These are phyloP conservation scores for Epipyxis sp. DNA, from an alignment of 108 stramenopile species.

Conservation along the genomic window DNA sequence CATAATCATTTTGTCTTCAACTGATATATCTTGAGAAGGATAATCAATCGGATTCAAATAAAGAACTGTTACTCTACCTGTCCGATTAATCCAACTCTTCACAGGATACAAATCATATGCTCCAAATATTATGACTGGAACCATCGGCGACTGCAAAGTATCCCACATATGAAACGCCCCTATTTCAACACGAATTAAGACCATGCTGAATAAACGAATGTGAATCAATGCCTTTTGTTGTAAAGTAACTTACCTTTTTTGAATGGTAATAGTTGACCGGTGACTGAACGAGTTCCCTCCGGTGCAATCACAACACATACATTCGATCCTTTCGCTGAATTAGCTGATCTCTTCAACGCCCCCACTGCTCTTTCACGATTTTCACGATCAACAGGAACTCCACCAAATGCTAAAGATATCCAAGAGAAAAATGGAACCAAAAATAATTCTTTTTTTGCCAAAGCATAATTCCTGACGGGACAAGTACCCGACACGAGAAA, in stretches of 20 bases:
- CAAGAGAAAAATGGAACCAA: conserved; percentile 28
- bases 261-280: conserved; percentile 49
- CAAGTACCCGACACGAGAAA: conserved; percentile 13
- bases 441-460: conserved; percentile 31
- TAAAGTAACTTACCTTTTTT: too few relatives aligned
- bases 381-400: conserved; percentile 16
- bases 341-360: neutral
- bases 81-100: conserved; percentile 4
- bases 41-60: conserved; percentile 15
- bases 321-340: neutral
- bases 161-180: conserved; percentile 17
- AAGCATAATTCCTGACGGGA: neutral
- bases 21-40: too few relatives aligned
- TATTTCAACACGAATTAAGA: too few relatives aligned
- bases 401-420: conserved; percentile 25
- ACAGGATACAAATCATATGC: conserved; percentile 10
- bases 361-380: conserved; percentile 10
- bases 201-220: too few relatives aligned
- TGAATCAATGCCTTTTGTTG: too few relatives aligned
- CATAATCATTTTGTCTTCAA: too few relatives aligned
- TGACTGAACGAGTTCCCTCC: conserved; percentile 46
- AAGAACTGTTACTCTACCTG: neutral
- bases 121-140: conserved; percentile 18
- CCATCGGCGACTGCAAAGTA: neutral
- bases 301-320: conserved; percentile 45